Percentiles rank a stretch among this genome's conserved stretches.
Conservation (phyloP, 805 yeast genomes). For the Cyberlindnera saturnus region DNA sequence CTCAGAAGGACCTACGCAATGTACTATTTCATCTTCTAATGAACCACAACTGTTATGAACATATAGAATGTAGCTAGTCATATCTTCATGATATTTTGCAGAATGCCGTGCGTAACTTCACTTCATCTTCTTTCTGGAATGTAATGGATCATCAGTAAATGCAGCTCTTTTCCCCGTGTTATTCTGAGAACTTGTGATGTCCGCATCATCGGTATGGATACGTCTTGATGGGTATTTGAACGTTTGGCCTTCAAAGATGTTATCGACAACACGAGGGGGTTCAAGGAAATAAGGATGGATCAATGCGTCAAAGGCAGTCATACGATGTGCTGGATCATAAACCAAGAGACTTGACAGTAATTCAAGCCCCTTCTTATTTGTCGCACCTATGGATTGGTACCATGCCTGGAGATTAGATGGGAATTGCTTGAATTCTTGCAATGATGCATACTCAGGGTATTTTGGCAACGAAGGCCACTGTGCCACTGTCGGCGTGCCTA, state of each 20-base stretch:
- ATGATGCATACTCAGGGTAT: conserved; percentile 77
- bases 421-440: conserved; percentile 53
- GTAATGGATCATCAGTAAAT: conserved; percentile 15
- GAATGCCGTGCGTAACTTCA: not conserved
- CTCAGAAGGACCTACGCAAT: no score
- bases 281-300: conserved; percentile 76
- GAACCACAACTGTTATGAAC: not conserved
- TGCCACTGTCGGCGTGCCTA: conserved; percentile 80
- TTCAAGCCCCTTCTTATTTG: conserved; percentile 60
- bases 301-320: conserved; percentile 74
- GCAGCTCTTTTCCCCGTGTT: conserved; percentile 25
- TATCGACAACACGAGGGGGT: conserved; percentile 57
- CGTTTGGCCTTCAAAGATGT: conserved; percentile 73
- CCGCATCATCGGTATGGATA: conserved; percentile 82
- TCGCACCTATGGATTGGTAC: conserved; percentile 80
- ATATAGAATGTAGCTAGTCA: not conserved
- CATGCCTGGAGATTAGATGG: conserved; percentile 70
- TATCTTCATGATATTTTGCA: not conserved
- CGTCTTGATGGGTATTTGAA: conserved; percentile 80
- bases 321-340: conserved; percentile 76
- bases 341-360: conserved; percentile 59
- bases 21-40: no score
- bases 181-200: conserved; percentile 41
- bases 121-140: conserved; percentile 23
- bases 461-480: conserved; percentile 73